Evolutionary conservation across 192 early-diverging fungal genomes (phyloP), one percentile per base, ranked within the genome.

Genomic region (Podila epicladia): DNA sequence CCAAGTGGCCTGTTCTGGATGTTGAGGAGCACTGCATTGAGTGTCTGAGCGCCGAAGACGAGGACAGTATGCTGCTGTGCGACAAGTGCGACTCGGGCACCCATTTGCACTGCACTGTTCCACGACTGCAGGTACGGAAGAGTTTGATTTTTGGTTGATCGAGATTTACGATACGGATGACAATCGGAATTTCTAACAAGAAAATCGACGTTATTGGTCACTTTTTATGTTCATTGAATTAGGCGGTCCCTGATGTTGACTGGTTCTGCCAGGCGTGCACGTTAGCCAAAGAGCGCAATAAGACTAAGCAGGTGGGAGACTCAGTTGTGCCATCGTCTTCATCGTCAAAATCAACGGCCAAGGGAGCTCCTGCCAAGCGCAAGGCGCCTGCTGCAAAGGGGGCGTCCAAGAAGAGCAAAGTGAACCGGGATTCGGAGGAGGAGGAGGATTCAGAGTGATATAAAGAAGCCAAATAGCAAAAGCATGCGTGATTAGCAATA

Each of bases 261-360:
- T 92, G 87, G 87, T 90, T 89, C 72, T 85, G 87, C 57, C 83
- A 87, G 71, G 50, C 62, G 9, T 87, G 85, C 51, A 73, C 67
- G 19, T 66, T 35, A 19, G 66, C 71, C 60, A 73, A 50, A 62
- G 77, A 80, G 35, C 72, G 48, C 57, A 80, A 68, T 53, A 72
- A 33, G 24, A 80, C 76, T 9, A 80, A 80, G 29, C 41, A 41
- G 2, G 15, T 49, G 37, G 69, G 62, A 13, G 67, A 69, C 1
- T 24, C 35, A 58, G 57, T 11, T 20, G 58, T 32, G 9, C 57
- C 69, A 48, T 17, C 41, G 24, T 53, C 72, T 20, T 26, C 65
- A 19, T 53, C 72, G 26, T 33, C 29, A 11, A 32, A n/a, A 26
- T 50, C 50, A 8, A 11, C 64, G 29, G 53, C 28, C 45, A 75